Conservation (phyloP, 192 early-diverging fungal genomes). For the Paraglomus occultum region DNA sequence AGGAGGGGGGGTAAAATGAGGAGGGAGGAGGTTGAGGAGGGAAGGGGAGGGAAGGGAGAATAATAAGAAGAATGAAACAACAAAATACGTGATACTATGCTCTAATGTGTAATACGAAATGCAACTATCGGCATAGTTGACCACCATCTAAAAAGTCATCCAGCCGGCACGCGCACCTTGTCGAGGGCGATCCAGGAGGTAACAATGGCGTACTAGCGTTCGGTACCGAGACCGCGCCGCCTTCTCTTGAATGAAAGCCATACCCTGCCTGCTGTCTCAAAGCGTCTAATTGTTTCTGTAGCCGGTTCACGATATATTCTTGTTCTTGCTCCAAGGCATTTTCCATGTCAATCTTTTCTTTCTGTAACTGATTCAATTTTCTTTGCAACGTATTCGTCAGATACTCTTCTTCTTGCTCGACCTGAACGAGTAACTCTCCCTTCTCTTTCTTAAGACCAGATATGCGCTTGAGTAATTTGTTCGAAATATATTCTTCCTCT, state of each 20-base stretch:
- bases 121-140: too few relatives aligned
- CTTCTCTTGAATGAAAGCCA: conserved; percentile 24
- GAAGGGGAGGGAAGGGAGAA: too few relatives aligned
- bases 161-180: conserved; percentile 5
- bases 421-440: conserved; percentile 67
- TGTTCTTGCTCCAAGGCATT: conserved; percentile 88
- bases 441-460: conserved; percentile 77
- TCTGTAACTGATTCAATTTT: conserved; percentile 71
- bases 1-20: neutral
- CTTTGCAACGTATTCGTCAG: conserved; percentile 77
- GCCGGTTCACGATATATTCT: conserved; percentile 86
- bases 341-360: conserved; percentile 90
- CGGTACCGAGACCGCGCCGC: neutral
- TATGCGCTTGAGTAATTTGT: conserved; percentile 72
- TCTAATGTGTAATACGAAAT: too few relatives aligned
- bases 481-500: conserved; percentile 76
- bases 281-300: conserved; percentile 78
- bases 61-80: too few relatives aligned
- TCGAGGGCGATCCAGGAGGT: conserved; percentile 26
- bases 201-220: conserved; percentile 10
- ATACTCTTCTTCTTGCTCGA: conserved; percentile 81
- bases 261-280: conserved; percentile 36
- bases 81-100: too few relatives aligned
- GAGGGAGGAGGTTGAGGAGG: too few relatives aligned
- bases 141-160: neutral